phyloP scores from a whole-genome alignment of 257 asterid genomes.

The Haberlea rhodopensis region DNA sequence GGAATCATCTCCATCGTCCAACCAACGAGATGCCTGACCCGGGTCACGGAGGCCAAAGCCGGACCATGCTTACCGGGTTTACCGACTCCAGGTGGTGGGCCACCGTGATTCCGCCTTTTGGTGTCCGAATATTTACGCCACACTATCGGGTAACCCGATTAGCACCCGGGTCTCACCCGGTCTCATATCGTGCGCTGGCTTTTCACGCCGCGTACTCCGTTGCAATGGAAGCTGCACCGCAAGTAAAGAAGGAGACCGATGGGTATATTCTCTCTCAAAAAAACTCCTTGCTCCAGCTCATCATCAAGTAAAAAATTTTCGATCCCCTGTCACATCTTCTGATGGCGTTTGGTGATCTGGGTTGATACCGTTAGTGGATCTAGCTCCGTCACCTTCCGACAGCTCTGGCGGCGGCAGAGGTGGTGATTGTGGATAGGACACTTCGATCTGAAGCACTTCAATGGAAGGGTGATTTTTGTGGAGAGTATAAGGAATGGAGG shows the following conservation, averaged over 20 bases:
- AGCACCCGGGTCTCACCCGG: slow-evolving; percentile 40
- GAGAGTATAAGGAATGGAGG: slow-evolving; percentile 48
- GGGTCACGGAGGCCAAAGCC: slow-evolving; percentile 40
- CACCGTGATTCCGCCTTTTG: slow-evolving; percentile 24
- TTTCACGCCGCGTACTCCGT: slow-evolving; percentile 61
- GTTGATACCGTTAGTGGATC: slow-evolving; percentile 13
- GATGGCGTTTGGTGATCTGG: slow-evolving; percentile 24
- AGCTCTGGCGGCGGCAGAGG: slow-evolving; percentile 20
- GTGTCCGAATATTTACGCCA: slow-evolving; percentile 46
- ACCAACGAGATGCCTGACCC: slow-evolving; percentile 48
- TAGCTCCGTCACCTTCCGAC: slow-evolving; percentile 3
- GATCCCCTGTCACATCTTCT: slow-evolving; percentile 42
- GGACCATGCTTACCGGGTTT: slow-evolving; percentile 6
- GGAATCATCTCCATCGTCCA: slow-evolving; percentile 51
- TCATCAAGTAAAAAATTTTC: slow-evolving; percentile 62
- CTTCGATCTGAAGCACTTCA: slow-evolving; percentile 33
- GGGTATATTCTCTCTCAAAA: slow-evolving; percentile 42
- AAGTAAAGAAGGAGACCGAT: slow-evolving; percentile 51
- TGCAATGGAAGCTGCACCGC: slow-evolving; percentile 62
- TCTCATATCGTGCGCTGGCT: slow-evolving; percentile 35
- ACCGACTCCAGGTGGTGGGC: no score
- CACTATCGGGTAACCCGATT: slow-evolving; percentile 47
- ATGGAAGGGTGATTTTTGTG: slow-evolving; percentile 26
- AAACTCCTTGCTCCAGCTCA: slow-evolving; percentile 65
- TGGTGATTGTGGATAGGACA: slow-evolving; percentile 24